phyloP scores from a whole-genome alignment of 345 rosid species.

The Rhizophora mangle region DNA sequence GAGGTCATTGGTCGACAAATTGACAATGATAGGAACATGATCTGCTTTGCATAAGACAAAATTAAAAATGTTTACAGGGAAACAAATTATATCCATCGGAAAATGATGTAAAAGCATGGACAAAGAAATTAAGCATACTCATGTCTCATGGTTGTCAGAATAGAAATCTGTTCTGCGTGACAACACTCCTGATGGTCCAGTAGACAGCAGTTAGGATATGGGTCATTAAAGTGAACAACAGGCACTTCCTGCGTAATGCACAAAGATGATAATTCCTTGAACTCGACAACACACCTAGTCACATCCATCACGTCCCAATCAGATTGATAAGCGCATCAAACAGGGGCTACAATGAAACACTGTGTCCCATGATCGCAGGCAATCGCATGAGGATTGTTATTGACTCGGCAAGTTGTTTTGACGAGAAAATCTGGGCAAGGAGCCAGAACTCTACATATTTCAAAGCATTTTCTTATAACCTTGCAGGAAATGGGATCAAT shows the following conservation, averaged over 20 bases:
- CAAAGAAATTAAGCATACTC: slow-evolving; percentile 34
- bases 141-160: slow-evolving; percentile 56
- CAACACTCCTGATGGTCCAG: slow-evolving; percentile 58
- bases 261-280: slow-evolving; percentile 41
- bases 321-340: slow-evolving; percentile 53
- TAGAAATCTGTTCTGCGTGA: slow-evolving; percentile 57
- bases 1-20: background rate
- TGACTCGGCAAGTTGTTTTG: slow-evolving; percentile 59
- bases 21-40: background rate
- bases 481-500: too few species aligned
- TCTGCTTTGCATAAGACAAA: background rate
- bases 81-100: background rate
- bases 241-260: slow-evolving; percentile 40
- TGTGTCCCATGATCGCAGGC: slow-evolving; percentile 37
- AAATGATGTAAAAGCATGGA: background rate
- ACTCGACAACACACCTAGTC: slow-evolving; percentile 46
- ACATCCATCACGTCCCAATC: slow-evolving; percentile 50
- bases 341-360: slow-evolving; percentile 38
- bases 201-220: slow-evolving; percentile 55
- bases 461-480: too few species aligned
- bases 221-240: slow-evolving; percentile 32
- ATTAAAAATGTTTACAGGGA: background rate
- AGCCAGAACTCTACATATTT: slow-evolving; percentile 72
- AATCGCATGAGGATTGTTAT: slow-evolving; percentile 54
- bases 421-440: slow-evolving; percentile 55